Conservation (phyloP, 768 basidiomycete genomes). For the Imleria badia region DNA sequence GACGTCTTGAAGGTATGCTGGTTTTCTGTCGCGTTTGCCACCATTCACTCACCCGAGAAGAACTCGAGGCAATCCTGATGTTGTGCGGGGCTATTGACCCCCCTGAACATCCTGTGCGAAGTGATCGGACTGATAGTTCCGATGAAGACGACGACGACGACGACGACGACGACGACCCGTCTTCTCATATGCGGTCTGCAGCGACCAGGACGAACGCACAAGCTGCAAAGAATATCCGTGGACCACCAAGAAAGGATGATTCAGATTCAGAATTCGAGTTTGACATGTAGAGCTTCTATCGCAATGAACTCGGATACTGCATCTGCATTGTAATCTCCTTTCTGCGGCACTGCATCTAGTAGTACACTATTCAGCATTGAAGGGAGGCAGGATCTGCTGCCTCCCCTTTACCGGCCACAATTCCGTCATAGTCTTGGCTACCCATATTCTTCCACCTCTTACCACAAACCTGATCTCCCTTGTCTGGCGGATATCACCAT, state of each 20-base stretch:
- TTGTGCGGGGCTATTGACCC: slow-evolving; percentile 64
- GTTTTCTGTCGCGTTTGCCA: neutral
- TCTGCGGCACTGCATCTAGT: neutral
- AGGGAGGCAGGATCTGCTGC: slow-evolving; percentile 52
- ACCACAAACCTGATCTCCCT: slow-evolving; percentile 55
- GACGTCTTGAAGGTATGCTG: slow-evolving; percentile 68
- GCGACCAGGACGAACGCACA: slow-evolving; percentile 54
- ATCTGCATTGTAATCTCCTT: neutral
- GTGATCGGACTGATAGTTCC: slow-evolving; percentile 39
- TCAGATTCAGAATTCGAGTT: slow-evolving; percentile 83
- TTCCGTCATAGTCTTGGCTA: slow-evolving; percentile 64
- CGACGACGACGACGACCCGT: slow-evolving; percentile 49
- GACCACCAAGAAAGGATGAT: slow-evolving; percentile 51
- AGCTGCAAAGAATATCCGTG: slow-evolving; percentile 55
- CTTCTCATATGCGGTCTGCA: slow-evolving; percentile 56
- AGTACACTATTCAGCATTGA: slow-evolving; percentile 46
- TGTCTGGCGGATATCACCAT: slow-evolving; percentile 50
- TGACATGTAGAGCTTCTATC: slow-evolving; percentile 46
- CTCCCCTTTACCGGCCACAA: slow-evolving; percentile 68
- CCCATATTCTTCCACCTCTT: slow-evolving; percentile 70
- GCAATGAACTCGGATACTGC: neutral
- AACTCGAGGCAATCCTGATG: slow-evolving; percentile 70
- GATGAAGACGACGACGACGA: slow-evolving; percentile 50
- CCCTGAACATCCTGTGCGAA: slow-evolving; percentile 43
- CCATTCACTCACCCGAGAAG: slow-evolving; percentile 34